Percentiles rank a stretch among this genome's conserved stretches.
phyloP scores from a whole-genome alignment of 305 asterid genomes.

The Rubia balearica region DNA sequence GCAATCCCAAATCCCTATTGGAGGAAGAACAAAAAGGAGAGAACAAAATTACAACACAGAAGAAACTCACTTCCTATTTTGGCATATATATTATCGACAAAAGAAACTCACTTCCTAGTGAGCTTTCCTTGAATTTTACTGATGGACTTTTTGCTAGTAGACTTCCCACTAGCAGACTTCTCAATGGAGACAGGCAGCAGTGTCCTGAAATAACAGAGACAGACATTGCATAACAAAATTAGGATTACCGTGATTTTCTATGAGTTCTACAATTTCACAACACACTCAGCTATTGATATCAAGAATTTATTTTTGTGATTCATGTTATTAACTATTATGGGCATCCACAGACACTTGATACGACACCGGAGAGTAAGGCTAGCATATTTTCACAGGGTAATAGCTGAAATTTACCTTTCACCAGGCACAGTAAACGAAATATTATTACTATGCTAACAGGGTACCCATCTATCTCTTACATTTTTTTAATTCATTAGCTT shows the following conservation, averaged over 20 bases:
- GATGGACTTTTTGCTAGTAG: constrained; percentile 1
- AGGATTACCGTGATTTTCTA: neutral
- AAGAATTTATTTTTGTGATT: neutral
- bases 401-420: neutral
- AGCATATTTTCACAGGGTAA: neutral
- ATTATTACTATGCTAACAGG: neutral
- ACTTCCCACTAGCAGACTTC: constrained; percentile 8
- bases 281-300: neutral
- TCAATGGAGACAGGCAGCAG: constrained; percentile 5
- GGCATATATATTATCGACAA: neutral
- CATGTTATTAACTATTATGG: neutral
- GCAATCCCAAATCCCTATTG: constrained; percentile 76
- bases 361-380: neutral
- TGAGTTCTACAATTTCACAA: neutral
- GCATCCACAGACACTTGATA: neutral
- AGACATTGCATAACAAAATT: neutral
- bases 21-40: constrained; percentile 12
- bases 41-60: neutral
- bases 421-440: neutral
- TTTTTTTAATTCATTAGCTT: no score
- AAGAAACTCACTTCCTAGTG: constrained; percentile 26
- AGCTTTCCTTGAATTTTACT: constrained; percentile 17
- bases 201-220: constrained; percentile 16
- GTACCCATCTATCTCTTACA: neutral
- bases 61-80: no score